phyloP scores from a whole-genome alignment of 139 green algal species.

The Zygnema circumcarinatum region DNA sequence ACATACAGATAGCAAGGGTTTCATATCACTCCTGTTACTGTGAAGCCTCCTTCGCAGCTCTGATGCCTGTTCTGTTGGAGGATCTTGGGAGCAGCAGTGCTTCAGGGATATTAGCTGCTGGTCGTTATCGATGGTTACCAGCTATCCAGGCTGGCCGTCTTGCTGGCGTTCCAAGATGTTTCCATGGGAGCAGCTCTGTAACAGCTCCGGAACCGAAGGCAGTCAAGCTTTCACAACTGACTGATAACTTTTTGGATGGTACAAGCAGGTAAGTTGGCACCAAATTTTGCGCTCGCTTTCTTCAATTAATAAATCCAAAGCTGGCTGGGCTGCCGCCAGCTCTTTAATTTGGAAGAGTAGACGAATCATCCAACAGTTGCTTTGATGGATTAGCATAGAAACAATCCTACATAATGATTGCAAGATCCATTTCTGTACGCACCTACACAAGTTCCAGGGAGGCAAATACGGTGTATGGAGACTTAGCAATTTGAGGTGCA shows the following conservation, averaged over 20 bases:
- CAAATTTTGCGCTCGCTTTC: slow-evolving; percentile 75
- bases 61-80: not conserved
- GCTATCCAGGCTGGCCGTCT: not conserved
- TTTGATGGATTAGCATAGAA: too few relatives aligned
- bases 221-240: slow-evolving; percentile 86
- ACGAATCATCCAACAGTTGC: too few relatives aligned
- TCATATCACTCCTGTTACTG: not conserved
- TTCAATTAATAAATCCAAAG: not conserved
- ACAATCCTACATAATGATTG: too few relatives aligned
- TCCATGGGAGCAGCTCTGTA: not conserved
- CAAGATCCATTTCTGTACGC: too few relatives aligned
- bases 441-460: too few relatives aligned
- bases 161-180: not conserved
- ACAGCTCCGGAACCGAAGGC: slow-evolving; percentile 66
- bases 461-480: too few relatives aligned
- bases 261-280: slow-evolving; percentile 87
- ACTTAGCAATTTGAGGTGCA: too few relatives aligned
- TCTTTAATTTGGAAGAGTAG: too few relatives aligned
- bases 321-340: too few relatives aligned
- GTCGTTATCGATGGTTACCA: not conserved
- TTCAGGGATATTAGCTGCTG: not conserved
- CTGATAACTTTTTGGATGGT: slow-evolving; percentile 93
- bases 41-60: not conserved
- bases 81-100: not conserved
- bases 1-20: not conserved